A percentile compares a stretch with the other conserved stretches of the same genome.
Conservation (phyloP, 202 grass and related monocot species). For the Carex sylvatica region DNA sequence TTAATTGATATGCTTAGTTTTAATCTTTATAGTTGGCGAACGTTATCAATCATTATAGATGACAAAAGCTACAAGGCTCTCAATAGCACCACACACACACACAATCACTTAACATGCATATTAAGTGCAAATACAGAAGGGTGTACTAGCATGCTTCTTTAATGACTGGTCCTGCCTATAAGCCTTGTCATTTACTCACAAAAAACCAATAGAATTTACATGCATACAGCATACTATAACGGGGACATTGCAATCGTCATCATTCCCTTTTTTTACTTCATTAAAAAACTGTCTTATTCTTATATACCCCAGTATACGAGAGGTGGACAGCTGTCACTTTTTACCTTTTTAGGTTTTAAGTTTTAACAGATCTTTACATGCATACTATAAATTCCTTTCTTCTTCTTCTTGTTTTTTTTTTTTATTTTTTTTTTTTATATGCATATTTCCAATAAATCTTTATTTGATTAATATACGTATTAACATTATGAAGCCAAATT, state of each 20-base stretch:
- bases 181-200: neutral
- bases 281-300: constrained; percentile 2
- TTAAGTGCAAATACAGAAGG: neutral
- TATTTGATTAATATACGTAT: neutral
- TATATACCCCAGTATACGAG: too few relatives aligned
- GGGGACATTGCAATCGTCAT: neutral
- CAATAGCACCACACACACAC: neutral
- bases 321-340: too few relatives aligned
- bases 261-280: neutral
- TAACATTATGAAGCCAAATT: neutral
- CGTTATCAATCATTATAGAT: neutral
- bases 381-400: neutral
- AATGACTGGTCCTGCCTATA: neutral
- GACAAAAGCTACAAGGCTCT: constrained; percentile 16
- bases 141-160: neutral
- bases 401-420: neutral
- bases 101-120: neutral
- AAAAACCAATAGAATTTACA: neutral
- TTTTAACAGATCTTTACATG: too few relatives aligned
- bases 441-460: neutral
- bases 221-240: neutral
- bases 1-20: neutral
- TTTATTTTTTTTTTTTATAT: neutral
- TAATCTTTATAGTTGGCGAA: neutral
- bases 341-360: too few relatives aligned